These are phyloP conservation scores for Inosperma sp. DNA, from an alignment of 768 basidiomycete species.

Conservation along the genomic window DNA sequence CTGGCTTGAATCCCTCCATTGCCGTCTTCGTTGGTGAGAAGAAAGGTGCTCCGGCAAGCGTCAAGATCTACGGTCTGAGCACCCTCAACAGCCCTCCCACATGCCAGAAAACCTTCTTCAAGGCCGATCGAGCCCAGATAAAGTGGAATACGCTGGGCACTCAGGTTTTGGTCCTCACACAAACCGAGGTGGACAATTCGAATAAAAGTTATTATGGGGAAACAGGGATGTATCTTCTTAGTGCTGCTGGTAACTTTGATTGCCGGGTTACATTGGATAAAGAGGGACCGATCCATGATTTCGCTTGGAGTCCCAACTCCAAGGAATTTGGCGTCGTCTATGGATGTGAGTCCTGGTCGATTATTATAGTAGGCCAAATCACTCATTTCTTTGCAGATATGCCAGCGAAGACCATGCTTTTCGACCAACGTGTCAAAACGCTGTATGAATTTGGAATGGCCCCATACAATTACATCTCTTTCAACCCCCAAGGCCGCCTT, in stretches of 20 bases:
- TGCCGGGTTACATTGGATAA: slow-evolving; percentile 86
- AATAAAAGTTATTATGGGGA: slow-evolving; percentile 99
- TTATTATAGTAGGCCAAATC: background rate
- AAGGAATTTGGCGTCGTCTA: slow-evolving; percentile 97
- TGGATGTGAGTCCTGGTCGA: slow-evolving; percentile 75
- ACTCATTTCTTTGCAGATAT: slow-evolving; percentile 52
- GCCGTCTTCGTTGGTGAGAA: slow-evolving; percentile 93
- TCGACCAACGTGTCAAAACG: slow-evolving; percentile 84
- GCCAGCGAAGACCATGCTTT: slow-evolving; percentile 91
- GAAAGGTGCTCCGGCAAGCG: slow-evolving; percentile 88
- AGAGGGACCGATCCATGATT: slow-evolving; percentile 97
- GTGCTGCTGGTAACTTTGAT: slow-evolving; percentile 90
- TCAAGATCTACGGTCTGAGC: slow-evolving; percentile 78
- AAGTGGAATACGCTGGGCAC: slow-evolving; percentile 98
- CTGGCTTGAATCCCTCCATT: slow-evolving; percentile 81
- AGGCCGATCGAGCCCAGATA: slow-evolving; percentile 87
- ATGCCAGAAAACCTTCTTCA: slow-evolving; percentile 90
- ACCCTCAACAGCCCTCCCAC: slow-evolving; percentile 59
- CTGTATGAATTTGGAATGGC: slow-evolving; percentile 88
- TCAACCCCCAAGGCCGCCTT: slow-evolving; percentile 91
- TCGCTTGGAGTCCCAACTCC: slow-evolving; percentile 92
- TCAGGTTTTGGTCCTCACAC: slow-evolving; percentile 84
- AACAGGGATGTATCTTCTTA: slow-evolving; percentile 90
- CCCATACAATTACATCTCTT: slow-evolving; percentile 88
- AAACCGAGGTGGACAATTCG: slow-evolving; percentile 94